phyloP scores from a whole-genome alignment of 2,329 filamentous ascomycete species.

The Aureobasidium sp. region DNA sequence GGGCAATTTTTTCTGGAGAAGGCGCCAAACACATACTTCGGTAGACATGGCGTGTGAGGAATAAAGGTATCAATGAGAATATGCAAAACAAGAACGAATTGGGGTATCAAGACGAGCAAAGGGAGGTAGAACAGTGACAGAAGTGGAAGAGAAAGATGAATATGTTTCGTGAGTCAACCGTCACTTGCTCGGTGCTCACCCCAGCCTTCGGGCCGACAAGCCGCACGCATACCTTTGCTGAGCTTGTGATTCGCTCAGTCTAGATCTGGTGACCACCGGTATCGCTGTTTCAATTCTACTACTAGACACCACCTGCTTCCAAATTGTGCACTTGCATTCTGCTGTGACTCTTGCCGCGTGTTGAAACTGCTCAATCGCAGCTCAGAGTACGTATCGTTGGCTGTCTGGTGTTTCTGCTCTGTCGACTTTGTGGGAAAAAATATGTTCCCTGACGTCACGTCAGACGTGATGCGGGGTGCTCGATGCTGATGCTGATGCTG shows the following conservation, averaged over 20 bases:
- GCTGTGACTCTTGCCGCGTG: background rate
- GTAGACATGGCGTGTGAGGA: background rate
- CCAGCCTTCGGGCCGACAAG: background rate
- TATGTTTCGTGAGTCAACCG: background rate
- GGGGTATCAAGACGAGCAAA: background rate
- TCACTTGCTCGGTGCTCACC: background rate
- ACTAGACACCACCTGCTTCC: background rate
- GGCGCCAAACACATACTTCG: background rate
- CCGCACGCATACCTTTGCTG: background rate
- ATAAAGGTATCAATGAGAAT: background rate
- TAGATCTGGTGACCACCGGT: slow-evolving; percentile 1
- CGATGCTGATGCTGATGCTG: background rate
- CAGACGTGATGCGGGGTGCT: background rate
- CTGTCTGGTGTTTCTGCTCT: background rate
- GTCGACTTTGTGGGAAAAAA: background rate
- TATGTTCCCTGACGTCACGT: background rate
- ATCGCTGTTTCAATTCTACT: background rate
- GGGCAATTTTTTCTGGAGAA: background rate
- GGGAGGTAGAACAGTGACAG: background rate
- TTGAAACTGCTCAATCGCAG: background rate
- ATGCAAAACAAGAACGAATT: background rate
- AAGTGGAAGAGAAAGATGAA: background rate
- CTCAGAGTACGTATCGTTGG: background rate
- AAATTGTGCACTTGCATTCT: background rate
- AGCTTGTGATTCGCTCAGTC: slow-evolving; percentile 1